Evolutionary conservation across 495 filamentous ascomycete genomes (phyloP), one percentile per base, ranked within the genome.

Genomic region (Neurospora sp.): DNA sequence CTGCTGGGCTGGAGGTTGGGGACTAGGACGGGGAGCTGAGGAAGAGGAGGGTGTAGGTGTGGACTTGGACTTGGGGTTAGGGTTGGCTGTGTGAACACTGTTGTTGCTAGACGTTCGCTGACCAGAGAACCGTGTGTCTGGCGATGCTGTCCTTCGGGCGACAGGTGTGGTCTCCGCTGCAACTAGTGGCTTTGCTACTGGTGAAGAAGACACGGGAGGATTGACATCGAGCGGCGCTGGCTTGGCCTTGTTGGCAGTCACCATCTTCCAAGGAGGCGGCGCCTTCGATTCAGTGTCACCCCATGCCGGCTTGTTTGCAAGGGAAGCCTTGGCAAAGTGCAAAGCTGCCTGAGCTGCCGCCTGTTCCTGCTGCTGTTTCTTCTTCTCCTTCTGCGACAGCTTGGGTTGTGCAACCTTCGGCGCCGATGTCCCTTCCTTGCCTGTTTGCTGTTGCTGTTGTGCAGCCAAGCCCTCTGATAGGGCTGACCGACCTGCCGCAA

Each of bases 331-430:
- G 14, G 77, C 61, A 1, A 72, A 31, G n/a, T 73, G 59, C 39
- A 74, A 7, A 16, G 77, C 74, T 35, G 84, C 81, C 12, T 82
- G 78, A 8, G 77, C 75, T 39, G 84, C 84, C 76, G 87, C 82
- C 59, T 89, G 82, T 76, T 90, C 88, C 74, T 93, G 90, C 74
- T 93, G 89, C 68, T 92, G 87, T 78, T 88, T 93, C 82, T 97
- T 97, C 12, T 93, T 89, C 77, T 97, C 95, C 77, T 94, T 95
- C 75, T 98, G 96, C 1, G 93, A 96, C 53, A 96, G 74, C 75
- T 89, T 97, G 80, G 78, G 82, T 65, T 72, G 83, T 1, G 81
- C 69, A 27, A 73, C 39, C 76, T 82, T 84, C 8, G 73, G 74
- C 8, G 73, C 70, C 53, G 27, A 65, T 3, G 53, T 65, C 12